Evolutionary conservation across 1,139 yeast species (phyloP), one percentile per base, ranked within the genome.

Genomic region (Neolecta irregularis): DNA sequence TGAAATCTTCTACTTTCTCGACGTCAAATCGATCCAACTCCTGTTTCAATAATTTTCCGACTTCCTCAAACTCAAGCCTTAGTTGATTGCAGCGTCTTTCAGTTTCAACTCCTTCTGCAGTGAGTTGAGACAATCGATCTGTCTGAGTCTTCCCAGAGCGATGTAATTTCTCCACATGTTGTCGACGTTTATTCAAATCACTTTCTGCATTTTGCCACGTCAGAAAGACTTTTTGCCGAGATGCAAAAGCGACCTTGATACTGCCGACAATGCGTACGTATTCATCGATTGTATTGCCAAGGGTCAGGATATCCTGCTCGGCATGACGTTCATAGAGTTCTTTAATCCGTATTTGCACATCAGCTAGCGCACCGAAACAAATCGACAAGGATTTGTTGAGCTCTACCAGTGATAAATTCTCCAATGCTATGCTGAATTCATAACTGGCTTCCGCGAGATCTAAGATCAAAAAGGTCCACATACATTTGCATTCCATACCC

Each of bases 201-300:
- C 58, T 52, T 34, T 67, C 72, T 1, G 69, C 64, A 24, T 65
- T 62, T 26, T 72, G 67, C 37, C 73, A 64, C 41, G 69, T 73
- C 40, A 69, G 64, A 43, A 78, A 75, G 1, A 79, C 59, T 48
- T 74, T 78, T 37, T 71, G 67, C 44, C 98, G 66, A 39, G 81
- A 83, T 31, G 74, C 72, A 46, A 88, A 74, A 1, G 79, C 72
- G 31, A 72, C 67, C 46, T 77, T 70, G 28, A 83, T 69, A 18
- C 93, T 79, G 3, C 77, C 74, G 25, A 88, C 70, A 13, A 77
- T 61, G 34, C 96, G 66, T 37, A 75, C 61, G 52, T 88, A 85
- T 51, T 85, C 96, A 50, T 85, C 95, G 26, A 88, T 62, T 1
- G 93, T 80, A 26, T 79, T 69, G 1, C 94, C 93, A 35, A 88